Percentiles rank a stretch among this genome's conserved stretches.
Evolutionary conservation across 2,329 filamentous ascomycete genomes (phyloP).

Genomic region (Thermothelomyces thermophilus): DNA sequence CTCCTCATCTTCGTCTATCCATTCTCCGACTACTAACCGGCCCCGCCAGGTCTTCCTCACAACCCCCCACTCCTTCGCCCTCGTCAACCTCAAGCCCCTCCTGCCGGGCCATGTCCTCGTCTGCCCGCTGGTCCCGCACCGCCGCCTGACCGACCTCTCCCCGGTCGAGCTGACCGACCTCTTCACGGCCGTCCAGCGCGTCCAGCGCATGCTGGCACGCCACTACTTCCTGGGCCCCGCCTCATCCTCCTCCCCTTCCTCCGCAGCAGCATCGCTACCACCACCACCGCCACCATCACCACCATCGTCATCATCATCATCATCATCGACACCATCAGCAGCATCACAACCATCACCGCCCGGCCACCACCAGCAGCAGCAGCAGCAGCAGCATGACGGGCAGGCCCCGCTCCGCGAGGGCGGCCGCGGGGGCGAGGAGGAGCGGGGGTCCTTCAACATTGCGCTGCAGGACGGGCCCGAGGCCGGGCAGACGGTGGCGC

Average conservation of each 20-base stretch:
- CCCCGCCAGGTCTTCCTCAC: slow-evolving; percentile 72
- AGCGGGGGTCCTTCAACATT: slow-evolving; percentile 65
- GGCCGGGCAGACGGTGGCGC: slow-evolving; percentile 87
- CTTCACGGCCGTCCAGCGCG: slow-evolving; percentile 76
- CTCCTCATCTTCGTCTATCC: no score
- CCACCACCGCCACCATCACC: no score
- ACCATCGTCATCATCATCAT: no score
- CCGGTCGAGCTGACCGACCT: slow-evolving; percentile 69
- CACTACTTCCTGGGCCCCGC: slow-evolving; percentile 41
- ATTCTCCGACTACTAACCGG: neutral
- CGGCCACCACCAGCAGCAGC: slow-evolving; percentile 39
- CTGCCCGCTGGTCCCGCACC: slow-evolving; percentile 64
- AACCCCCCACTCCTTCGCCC: slow-evolving; percentile 72
- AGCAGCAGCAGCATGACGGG: no score
- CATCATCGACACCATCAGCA: no score
- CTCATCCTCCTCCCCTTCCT: neutral
- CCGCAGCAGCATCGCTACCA: neutral
- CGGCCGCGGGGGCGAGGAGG: slow-evolving; percentile 30
- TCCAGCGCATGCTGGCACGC: slow-evolving; percentile 66
- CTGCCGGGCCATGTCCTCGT: slow-evolving; percentile 90
- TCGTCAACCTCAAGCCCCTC: slow-evolving; percentile 94
- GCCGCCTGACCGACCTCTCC: slow-evolving; percentile 68
- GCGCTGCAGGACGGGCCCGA: slow-evolving; percentile 89
- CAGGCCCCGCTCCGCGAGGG: neutral
- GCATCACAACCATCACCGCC: neutral